Conservation (phyloP, 2,329 filamentous ascomycete species). For the Pyricularia sp. region DNA sequence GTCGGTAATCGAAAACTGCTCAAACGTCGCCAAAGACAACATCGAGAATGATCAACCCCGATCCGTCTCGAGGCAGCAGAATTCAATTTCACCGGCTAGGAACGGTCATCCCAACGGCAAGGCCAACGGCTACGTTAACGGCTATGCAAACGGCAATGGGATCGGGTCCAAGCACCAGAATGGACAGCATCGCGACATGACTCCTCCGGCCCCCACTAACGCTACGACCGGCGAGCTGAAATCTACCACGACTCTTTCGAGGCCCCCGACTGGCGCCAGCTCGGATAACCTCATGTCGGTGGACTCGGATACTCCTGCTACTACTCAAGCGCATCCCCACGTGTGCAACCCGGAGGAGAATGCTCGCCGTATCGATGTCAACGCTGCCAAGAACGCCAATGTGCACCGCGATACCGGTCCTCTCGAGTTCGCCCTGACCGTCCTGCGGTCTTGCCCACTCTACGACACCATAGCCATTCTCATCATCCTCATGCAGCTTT, state of each 20-base stretch:
- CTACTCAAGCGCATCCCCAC: slow-evolving; percentile 13
- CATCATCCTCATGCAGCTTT: slow-evolving; percentile 88
- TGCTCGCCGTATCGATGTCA: slow-evolving; percentile 61
- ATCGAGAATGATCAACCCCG: neutral
- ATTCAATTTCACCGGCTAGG: slow-evolving; percentile 18
- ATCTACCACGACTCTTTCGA: slow-evolving; percentile 30
- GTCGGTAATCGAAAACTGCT: neutral
- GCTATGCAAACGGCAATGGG: neutral
- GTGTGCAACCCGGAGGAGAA: slow-evolving; percentile 33
- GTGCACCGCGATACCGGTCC: slow-evolving; percentile 63
- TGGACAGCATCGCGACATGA: neutral
- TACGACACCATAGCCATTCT: slow-evolving; percentile 94
- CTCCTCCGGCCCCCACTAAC: slow-evolving; percentile 6
- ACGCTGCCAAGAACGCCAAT: slow-evolving; percentile 56
- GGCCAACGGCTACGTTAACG: neutral
- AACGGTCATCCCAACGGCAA: slow-evolving; percentile 26
- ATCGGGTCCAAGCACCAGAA: neutral
- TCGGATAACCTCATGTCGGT: slow-evolving; percentile 45
- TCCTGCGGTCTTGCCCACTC: slow-evolving; percentile 81
- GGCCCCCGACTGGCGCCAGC: slow-evolving; percentile 39
- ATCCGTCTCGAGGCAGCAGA: neutral
- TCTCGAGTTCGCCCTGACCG: slow-evolving; percentile 71
- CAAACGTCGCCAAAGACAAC: neutral
- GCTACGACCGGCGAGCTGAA: slow-evolving; percentile 28
- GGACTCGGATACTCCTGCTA: slow-evolving; percentile 31